A percentile compares a stretch with the other conserved stretches of the same genome.
These are phyloP conservation scores for Nemania sp. DNA, from an alignment of 2,329 filamentous ascomycete genomes.

Conservation along the genomic window DNA sequence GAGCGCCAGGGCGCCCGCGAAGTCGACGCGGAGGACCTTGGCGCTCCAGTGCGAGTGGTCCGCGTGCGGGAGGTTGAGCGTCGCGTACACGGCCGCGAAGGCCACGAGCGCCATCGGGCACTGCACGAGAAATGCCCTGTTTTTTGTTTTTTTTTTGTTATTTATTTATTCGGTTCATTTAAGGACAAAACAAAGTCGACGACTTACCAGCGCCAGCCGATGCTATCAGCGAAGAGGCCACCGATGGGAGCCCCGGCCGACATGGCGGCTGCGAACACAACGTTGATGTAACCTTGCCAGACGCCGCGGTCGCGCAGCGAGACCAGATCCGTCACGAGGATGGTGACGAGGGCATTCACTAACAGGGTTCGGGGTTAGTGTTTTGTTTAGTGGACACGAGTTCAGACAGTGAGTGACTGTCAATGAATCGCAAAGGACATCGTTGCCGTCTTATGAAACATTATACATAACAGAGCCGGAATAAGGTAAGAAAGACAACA, in stretches of 20 bases:
- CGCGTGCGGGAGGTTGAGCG: constrained; percentile 63
- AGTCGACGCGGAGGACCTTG: constrained; percentile 73
- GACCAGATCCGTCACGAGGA: constrained; percentile 56
- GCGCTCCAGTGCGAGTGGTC: constrained; percentile 65
- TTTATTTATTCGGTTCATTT: no score
- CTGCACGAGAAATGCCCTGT: constrained; percentile 72
- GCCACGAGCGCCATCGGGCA: constrained; percentile 70
- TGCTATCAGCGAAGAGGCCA: constrained; percentile 36
- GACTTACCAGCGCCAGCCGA: constrained; percentile 51
- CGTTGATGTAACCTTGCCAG: constrained; percentile 45
- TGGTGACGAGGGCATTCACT: constrained; percentile 48
- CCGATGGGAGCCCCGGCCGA: constrained; percentile 43
- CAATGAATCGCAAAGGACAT: no score
- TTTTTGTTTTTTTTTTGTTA: no score
- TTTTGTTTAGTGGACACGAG: no score
- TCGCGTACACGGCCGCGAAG: constrained; percentile 64
- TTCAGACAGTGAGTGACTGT: no score
- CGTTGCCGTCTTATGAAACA: no score
- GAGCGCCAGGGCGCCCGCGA: constrained; percentile 70
- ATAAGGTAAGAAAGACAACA: no score
- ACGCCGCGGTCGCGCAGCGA: constrained; percentile 52
- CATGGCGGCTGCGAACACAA: constrained; percentile 42
- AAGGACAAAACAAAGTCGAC: no score
- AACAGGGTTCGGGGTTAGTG: no score
- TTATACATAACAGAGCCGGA: no score